These are phyloP conservation scores for Pichia gijzeniarum DNA, from an alignment of 805 yeast species.

Conservation along the genomic window DNA sequence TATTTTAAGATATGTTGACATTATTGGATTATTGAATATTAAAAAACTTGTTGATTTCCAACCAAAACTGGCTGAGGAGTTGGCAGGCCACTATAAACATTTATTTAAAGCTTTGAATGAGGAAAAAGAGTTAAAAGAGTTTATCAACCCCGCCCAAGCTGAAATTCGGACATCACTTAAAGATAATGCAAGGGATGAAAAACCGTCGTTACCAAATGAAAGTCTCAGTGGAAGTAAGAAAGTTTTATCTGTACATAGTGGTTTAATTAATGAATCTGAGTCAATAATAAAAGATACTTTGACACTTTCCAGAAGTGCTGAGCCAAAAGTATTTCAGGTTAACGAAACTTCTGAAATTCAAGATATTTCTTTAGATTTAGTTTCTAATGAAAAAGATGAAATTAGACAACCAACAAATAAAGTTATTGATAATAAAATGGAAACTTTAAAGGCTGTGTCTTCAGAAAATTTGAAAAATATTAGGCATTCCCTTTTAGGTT, in stretches of 20 bases:
- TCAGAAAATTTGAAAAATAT: constrained; percentile 75
- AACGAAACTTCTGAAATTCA: constrained; percentile 1
- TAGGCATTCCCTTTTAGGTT: constrained; percentile 62
- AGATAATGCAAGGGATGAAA: too few species aligned
- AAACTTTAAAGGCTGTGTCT: constrained; percentile 54
- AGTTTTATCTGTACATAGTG: too few species aligned
- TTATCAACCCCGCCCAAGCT: not conserved
- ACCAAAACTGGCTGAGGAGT: constrained; percentile 20
- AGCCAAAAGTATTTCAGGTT: not conserved
- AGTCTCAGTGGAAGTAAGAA: too few species aligned
- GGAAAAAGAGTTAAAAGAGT: not conserved
- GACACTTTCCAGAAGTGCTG: not conserved
- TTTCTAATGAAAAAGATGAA: constrained; percentile 2
- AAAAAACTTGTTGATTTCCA: constrained; percentile 31
- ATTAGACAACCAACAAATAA: constrained; percentile 12
- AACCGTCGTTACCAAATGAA: too few species aligned
- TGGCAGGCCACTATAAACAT: constrained; percentile 23
- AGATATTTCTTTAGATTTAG: constrained; percentile 2
- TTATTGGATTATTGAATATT: constrained; percentile 39
- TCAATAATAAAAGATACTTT: not conserved
- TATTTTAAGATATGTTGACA: constrained; percentile 38
- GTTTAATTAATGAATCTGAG: not conserved
- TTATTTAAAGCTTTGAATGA: constrained; percentile 18
- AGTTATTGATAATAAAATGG: constrained; percentile 47
- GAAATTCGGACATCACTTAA: not conserved